These are phyloP conservation scores for Beauveria sp. DNA, from an alignment of 2,329 filamentous ascomycete genomes.

Conservation along the genomic window DNA sequence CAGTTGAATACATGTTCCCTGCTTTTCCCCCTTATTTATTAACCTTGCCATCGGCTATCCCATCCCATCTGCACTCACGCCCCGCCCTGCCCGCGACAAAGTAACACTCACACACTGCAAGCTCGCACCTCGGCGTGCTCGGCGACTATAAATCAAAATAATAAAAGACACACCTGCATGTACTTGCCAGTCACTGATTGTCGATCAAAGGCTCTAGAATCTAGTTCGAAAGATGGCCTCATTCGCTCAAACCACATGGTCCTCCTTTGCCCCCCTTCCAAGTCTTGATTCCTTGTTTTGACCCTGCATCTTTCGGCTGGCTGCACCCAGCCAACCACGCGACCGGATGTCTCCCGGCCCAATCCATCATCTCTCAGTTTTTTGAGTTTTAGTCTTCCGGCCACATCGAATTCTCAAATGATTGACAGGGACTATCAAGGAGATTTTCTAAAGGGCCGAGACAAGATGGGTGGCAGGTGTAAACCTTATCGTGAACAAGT, in stretches of 20 bases:
- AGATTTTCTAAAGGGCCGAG: too few species aligned
- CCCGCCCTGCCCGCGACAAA: too few species aligned
- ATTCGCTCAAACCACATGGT: background rate
- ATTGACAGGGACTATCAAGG: background rate
- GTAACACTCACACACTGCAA: too few species aligned
- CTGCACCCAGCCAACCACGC: background rate
- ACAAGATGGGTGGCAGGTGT: too few species aligned
- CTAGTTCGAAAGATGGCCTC: background rate
- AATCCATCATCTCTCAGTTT: too few species aligned
- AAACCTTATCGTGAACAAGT: too few species aligned
- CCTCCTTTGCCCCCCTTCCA: background rate
- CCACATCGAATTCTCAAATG: background rate
- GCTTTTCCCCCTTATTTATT: background rate
- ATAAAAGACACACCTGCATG: background rate
- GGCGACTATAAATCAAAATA: too few species aligned
- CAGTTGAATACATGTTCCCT: background rate
- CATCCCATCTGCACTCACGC: too few species aligned
- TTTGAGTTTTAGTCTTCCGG: background rate
- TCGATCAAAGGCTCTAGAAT: constrained; percentile 9
- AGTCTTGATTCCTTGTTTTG: background rate
- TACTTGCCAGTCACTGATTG: background rate
- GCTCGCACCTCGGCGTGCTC: too few species aligned
- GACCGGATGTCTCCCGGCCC: background rate
- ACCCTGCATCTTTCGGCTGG: background rate
- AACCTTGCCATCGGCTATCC: too few species aligned